These are phyloP conservation scores for Monosporozyma siamensis DNA, from an alignment of 805 yeast species.

Conservation along the genomic window DNA sequence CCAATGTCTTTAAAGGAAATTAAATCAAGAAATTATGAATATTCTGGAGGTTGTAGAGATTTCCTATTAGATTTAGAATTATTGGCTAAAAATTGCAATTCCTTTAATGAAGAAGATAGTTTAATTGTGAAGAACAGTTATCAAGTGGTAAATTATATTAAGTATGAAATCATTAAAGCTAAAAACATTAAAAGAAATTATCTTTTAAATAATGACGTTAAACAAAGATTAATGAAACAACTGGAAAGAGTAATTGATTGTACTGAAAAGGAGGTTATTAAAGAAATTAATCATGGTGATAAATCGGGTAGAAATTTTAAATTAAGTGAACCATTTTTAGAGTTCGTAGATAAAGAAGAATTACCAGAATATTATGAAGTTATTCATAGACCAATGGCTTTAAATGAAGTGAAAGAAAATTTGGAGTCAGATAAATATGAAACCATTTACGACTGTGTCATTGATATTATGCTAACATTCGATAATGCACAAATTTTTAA, in stretches of 20 bases:
- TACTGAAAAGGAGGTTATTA: slow-evolving; percentile 19
- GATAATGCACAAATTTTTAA: slow-evolving; percentile 72
- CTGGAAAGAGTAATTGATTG: slow-evolving; percentile 24
- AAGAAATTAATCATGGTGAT: slow-evolving; percentile 9
- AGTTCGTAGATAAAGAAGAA: slow-evolving; percentile 56
- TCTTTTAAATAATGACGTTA: slow-evolving; percentile 21
- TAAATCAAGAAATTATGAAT: slow-evolving; percentile 32
- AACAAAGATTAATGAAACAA: slow-evolving; percentile 12
- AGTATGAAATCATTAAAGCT: slow-evolving; percentile 38
- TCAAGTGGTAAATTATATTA: slow-evolving; percentile 47
- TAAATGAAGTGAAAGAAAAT: slow-evolving; percentile 46
- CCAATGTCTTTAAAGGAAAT: slow-evolving; percentile 71
- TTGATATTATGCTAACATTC: slow-evolving; percentile 56
- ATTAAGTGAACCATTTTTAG: slow-evolving; percentile 64
- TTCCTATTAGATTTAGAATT: slow-evolving; percentile 52
- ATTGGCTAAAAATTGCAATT: slow-evolving; percentile 61
- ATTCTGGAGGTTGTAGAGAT: slow-evolving; percentile 28
- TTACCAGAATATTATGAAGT: slow-evolving; percentile 77
- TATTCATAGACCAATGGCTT: slow-evolving; percentile 65
- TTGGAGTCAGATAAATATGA: slow-evolving; percentile 44
- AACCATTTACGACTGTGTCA: slow-evolving; percentile 49
- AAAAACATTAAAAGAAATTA: slow-evolving; percentile 28
- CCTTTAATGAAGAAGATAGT: slow-evolving; percentile 59
- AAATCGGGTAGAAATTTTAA: slow-evolving; percentile 17
- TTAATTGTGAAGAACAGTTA: slow-evolving; percentile 60